Base-by-base conservation (phyloP, 108 stramenopile species). In the Pseudonitzschia multistriata region DNA sequence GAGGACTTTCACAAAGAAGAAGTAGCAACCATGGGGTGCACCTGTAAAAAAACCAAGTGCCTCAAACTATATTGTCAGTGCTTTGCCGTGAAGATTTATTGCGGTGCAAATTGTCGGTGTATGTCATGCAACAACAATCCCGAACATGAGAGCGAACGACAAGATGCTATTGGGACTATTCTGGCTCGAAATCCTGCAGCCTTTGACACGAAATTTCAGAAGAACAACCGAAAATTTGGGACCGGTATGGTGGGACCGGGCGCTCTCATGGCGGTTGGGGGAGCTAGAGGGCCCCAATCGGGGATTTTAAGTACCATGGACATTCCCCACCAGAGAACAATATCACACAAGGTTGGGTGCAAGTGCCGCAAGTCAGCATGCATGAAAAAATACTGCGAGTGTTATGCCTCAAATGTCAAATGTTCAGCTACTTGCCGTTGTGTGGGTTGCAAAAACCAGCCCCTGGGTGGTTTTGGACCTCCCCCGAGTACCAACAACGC, bases 61-160 rank as follows among this genome's bases (percentile, higher is more conserved):
- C 86, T 99, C 48, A 99, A 99, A 81, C 78, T 98, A 29, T 99
- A 99, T 79, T 98, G 98, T 77, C 95, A 97, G 72, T 98, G 98
- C 69, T 98, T 98, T 70, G 90, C 95, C 19, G 73, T 79, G 50
- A 82, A 91, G 64, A 72, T 74, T 39, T 79, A 84, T 53, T 92
- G 90, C 69, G 82, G 81, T 61, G 10, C 65, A 36, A 79, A 77
- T 45, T 92, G 93, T 68, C 82, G 91, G 22, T 92, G 90, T 63
- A 45, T 79, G 63, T 64, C 57, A 54, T 97, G 97, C 72, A 64
- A 76, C 65, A 97, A 97, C 73, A 86, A 70, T 19, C 64, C 68
- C 0, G 60, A 55, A 8, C 77, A 91, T 63, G 89, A 83, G 33
- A 70, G 73, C 27, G 83, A 70, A 24, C 82, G 97, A 15, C 57